phyloP scores from a whole-genome alignment of 2,329 filamentous ascomycete species.

The Arthroderma sp. region DNA sequence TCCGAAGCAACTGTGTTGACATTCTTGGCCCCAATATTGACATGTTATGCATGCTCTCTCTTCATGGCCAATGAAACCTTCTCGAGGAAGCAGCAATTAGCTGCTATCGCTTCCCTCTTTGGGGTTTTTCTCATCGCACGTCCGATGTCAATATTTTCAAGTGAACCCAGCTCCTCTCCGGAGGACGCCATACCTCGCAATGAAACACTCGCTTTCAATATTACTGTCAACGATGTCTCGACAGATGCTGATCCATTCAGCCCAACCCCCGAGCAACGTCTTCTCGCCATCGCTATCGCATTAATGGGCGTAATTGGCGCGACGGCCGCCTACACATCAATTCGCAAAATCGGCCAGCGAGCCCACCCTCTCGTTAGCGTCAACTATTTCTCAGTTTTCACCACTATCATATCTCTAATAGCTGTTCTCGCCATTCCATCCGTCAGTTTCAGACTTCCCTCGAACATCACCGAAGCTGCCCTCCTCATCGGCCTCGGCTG shows the following conservation, averaged over 20 bases:
- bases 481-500: constrained; percentile 55
- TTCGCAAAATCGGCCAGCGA: constrained; percentile 66
- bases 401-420: constrained; percentile 51
- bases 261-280: constrained; percentile 47
- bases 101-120: constrained; percentile 57
- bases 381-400: constrained; percentile 66
- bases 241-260: constrained; percentile 10
- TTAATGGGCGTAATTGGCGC: constrained; percentile 66
- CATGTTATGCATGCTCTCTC: constrained; percentile 67
- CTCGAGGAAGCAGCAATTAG: constrained; percentile 62
- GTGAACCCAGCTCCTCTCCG: constrained; percentile 11
- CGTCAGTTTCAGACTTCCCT: constrained; percentile 45
- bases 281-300: constrained; percentile 56
- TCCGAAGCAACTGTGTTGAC: constrained; percentile 83
- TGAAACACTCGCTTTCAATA: background rate
- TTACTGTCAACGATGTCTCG: background rate
- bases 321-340: constrained; percentile 60
- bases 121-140: constrained; percentile 76
- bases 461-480: constrained; percentile 46
- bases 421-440: constrained; percentile 45
- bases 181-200: constrained; percentile 1
- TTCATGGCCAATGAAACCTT: constrained; percentile 61
- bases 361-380: constrained; percentile 74
- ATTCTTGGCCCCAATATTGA: constrained; percentile 66
- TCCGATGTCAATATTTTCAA: constrained; percentile 46